phyloP scores from a whole-genome alignment of 1,284 basidiomycete genomes.

The Heterobasidion parviporum region DNA sequence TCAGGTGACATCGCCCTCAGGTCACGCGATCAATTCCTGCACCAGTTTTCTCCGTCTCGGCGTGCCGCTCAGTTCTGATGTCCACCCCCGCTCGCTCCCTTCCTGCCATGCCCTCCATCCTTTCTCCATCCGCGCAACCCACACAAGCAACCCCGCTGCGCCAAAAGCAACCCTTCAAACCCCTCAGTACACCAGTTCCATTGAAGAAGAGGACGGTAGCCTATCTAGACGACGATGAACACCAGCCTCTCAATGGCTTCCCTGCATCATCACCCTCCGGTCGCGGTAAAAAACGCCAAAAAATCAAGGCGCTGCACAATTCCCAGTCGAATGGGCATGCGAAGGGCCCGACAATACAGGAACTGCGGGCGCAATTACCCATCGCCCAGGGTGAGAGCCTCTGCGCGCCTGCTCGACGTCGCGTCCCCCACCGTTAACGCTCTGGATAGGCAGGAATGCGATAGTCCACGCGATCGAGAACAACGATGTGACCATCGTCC shows the following conservation, averaged over 20 bases:
- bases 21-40: too few species aligned
- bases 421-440: background rate
- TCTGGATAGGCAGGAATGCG: slow-evolving; percentile 55
- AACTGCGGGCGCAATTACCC: slow-evolving; percentile 64
- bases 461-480: slow-evolving; percentile 67
- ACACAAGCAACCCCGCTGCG: background rate
- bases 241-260: background rate
- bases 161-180: background rate
- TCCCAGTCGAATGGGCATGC: background rate
- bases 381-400: slow-evolving; percentile 60
- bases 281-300: slow-evolving; percentile 4
- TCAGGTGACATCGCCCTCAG: too few species aligned
- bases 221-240: background rate
- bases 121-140: background rate
- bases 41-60: too few species aligned
- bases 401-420: background rate
- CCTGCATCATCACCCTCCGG: background rate
- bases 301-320: background rate
- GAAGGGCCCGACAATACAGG: slow-evolving; percentile 30
- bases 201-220: slow-evolving; percentile 1
- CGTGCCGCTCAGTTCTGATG: too few species aligned
- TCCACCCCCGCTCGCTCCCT: background rate
- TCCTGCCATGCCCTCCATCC: background rate
- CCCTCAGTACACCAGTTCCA: background rate
- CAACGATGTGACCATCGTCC: slow-evolving; percentile 85